Evolutionary conservation across 768 basidiomycete genomes (phyloP).

Genomic region (Calocybe indica): DNA sequence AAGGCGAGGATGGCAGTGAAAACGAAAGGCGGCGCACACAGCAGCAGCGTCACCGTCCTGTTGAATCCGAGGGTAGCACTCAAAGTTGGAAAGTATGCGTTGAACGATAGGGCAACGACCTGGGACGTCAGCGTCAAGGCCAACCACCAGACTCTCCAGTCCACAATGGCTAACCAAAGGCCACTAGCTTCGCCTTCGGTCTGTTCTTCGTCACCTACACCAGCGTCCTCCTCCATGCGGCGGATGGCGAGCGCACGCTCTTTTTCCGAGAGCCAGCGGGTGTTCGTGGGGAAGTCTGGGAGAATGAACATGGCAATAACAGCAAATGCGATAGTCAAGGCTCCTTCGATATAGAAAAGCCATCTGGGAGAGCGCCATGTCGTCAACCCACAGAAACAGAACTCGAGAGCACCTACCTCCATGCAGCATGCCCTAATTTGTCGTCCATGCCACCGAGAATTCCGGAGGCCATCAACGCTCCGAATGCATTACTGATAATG

Average conservation of each 20-base stretch:
- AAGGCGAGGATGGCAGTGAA: slow-evolving; percentile 58
- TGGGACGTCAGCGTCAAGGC: slow-evolving; percentile 27
- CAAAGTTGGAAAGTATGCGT: slow-evolving; percentile 70
- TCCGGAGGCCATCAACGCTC: slow-evolving; percentile 69
- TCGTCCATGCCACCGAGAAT: slow-evolving; percentile 72
- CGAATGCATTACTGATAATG: slow-evolving; percentile 78
- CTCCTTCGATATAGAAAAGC: slow-evolving; percentile 69
- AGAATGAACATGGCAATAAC: slow-evolving; percentile 55
- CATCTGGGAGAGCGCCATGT: slow-evolving; percentile 33
- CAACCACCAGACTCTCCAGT: slow-evolving; percentile 71
- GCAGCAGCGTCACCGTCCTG: slow-evolving; percentile 58
- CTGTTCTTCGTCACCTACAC: slow-evolving; percentile 17
- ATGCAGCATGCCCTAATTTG: slow-evolving; percentile 59
- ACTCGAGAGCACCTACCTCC: slow-evolving; percentile 42
- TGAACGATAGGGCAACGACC: slow-evolving; percentile 60
- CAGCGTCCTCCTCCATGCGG: slow-evolving; percentile 58
- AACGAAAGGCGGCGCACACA: slow-evolving; percentile 53
- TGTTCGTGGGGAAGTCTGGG: slow-evolving; percentile 66
- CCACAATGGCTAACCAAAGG: slow-evolving; percentile 52
- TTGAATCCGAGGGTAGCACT: slow-evolving; percentile 62
- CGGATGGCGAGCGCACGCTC: slow-evolving; percentile 52
- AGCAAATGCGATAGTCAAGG: slow-evolving; percentile 45
- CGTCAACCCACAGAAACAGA: neutral
- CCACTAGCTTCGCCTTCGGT: slow-evolving; percentile 32
- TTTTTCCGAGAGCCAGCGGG: slow-evolving; percentile 47